Base-by-base conservation (phyloP, 1,284 basidiomycete genomes). In the Pseudomicrostroma phylloplanum region DNA sequence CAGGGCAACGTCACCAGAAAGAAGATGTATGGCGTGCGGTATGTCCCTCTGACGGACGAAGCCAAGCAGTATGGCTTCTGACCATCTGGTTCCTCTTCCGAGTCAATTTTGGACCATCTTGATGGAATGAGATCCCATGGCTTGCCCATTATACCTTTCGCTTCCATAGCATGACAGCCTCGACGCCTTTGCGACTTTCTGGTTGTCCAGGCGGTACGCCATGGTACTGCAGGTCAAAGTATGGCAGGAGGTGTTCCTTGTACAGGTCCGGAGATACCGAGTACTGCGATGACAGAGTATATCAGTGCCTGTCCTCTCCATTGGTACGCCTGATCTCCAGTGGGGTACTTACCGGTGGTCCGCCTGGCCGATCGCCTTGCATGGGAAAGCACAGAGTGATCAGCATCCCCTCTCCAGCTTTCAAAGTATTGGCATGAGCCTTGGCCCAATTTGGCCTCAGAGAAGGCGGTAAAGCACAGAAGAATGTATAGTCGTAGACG, bases 1-100 rank as follows among this genome's bases (percentile, higher is more conserved):
- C 64, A 86, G 0, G 93, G 93, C 0, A 82, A 83, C 1, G 84
- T 96, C 0, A 86, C 83, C 0, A 79, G 85, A 79, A 84, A 83
- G 64, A 82, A 85, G 69, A 81, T 94, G 1, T 92, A 94, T 81
- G 87, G 84, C n/a, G 92, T 96, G 17, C 82, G 83, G 17, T 76
- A 76, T 57, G 75, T 76, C 36, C 75, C 75, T 0, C 60, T 76
- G n/a, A 75, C 73, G 4, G 71, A 76, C 57, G 61, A 59, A 0
- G 53, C 59, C 6, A 55, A 53, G 59, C 74, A 76, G 60, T 68
- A n/a, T 11, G 46, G 23, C 17, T 48, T 23, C n/a, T 48, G 23
- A n/a, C 46, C 7, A 6, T 48, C 46, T n/a, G 3, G 12, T 23
- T 48, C 46, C 23, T n/a, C 7, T 23, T 48, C 46, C 30, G 30